Evolutionary conservation across 495 filamentous ascomycete genomes (phyloP).

Genomic region (Penicillium roqueforti): DNA sequence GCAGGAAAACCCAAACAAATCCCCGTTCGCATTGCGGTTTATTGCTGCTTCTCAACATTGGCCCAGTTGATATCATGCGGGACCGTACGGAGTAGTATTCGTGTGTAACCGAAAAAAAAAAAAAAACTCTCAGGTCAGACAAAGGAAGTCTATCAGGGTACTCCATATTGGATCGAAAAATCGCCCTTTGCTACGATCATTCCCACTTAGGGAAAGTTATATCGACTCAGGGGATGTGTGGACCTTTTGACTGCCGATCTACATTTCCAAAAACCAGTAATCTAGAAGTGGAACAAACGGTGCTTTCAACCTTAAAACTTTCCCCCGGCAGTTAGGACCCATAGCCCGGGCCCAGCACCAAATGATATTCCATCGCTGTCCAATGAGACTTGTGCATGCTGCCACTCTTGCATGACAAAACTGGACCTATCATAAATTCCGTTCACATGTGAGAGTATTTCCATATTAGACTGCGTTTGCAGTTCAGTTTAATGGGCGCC

Average conservation of each 20-base stretch:
- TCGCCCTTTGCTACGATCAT: conserved; percentile 4
- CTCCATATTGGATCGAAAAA: neutral
- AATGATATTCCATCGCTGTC: conserved; percentile 2
- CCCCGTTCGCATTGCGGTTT: neutral
- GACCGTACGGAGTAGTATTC: neutral
- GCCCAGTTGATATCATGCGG: neutral
- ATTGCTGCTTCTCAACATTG: neutral
- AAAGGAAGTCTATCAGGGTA: neutral
- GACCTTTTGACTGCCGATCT: neutral
- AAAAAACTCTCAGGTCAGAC: neutral
- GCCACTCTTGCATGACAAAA: neutral
- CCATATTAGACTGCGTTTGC: neutral
- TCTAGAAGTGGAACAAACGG: neutral
- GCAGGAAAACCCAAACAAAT: neutral
- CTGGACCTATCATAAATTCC: conserved; percentile 6
- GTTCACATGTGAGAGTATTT: neutral
- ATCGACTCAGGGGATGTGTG: conserved; percentile 6
- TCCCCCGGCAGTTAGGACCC: neutral
- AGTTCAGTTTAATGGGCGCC: neutral
- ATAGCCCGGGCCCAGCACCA: neutral
- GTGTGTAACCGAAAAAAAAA: neutral
- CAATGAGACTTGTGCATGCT: conserved; percentile 7
- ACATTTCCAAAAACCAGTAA: conserved; percentile 4
- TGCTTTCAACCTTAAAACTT: conserved; percentile 5
- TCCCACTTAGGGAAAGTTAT: conserved; percentile 6